These are phyloP conservation scores for Drechslera avenae DNA, from an alignment of 2,329 filamentous ascomycete genomes.

Conservation along the genomic window DNA sequence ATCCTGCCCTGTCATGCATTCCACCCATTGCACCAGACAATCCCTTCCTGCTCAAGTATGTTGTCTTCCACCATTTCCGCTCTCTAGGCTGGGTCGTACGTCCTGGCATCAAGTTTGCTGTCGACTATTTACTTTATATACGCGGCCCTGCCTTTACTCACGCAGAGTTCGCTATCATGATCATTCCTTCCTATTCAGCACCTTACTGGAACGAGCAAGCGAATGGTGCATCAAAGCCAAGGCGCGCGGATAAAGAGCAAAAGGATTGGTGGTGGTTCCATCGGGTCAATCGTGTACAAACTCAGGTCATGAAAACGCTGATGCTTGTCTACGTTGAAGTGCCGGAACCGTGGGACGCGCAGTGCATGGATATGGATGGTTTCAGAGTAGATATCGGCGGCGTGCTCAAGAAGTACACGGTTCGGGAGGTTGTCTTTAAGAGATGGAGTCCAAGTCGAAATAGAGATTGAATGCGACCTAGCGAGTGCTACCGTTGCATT, in stretches of 20 bases:
- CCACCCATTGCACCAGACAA: constrained; percentile 71
- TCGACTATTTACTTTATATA: constrained; percentile 93
- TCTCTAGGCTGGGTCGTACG: constrained; percentile 94
- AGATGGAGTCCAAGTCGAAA: constrained; percentile 86
- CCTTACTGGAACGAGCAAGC: constrained; percentile 69
- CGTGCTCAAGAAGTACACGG: constrained; percentile 70
- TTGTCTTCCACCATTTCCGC: constrained; percentile 93
- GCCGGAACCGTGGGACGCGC: constrained; percentile 66
- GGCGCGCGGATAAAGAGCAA: constrained; percentile 47
- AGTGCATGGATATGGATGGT: constrained; percentile 44
- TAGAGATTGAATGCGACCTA: constrained; percentile 54
- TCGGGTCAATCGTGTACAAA: constrained; percentile 85
- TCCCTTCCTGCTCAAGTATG: constrained; percentile 83
- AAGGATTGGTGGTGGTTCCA: constrained; percentile 83
- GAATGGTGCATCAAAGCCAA: constrained; percentile 29
- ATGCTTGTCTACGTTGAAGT: constrained; percentile 91
- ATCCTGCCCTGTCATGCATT: constrained; percentile 11
- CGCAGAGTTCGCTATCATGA: constrained; percentile 86
- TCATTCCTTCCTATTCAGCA: constrained; percentile 81
- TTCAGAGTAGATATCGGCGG: constrained; percentile 61
- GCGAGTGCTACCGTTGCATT: not conserved
- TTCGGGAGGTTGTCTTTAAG: constrained; percentile 80
- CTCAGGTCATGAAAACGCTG: constrained; percentile 87
- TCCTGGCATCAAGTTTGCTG: constrained; percentile 90
- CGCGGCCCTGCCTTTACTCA: constrained; percentile 93